Percentiles rank a stretch among this genome's conserved stretches.
phyloP scores from a whole-genome alignment of 768 basidiomycete species.

The Strobilomyces echinocephalus region DNA sequence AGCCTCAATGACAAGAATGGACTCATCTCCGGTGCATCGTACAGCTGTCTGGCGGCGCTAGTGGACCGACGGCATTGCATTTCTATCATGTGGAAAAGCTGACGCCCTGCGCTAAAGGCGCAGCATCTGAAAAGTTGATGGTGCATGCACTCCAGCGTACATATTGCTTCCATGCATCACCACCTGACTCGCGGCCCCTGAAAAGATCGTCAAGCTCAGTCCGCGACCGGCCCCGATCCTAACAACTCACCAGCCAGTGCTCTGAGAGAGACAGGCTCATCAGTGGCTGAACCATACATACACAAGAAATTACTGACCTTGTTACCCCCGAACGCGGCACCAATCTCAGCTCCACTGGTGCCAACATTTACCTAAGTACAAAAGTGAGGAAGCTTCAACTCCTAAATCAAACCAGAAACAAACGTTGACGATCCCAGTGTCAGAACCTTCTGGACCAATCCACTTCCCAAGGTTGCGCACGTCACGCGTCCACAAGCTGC shows the following conservation, averaged over 20 bases:
- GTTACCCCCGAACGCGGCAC: constrained; percentile 91
- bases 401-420: constrained; percentile 23
- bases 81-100: constrained; percentile 54
- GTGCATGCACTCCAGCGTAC: constrained; percentile 91
- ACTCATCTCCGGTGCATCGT: constrained; percentile 12
- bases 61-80: neutral
- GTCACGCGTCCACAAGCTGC: constrained; percentile 87
- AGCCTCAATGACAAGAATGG: constrained; percentile 12
- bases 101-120: constrained; percentile 91
- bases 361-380: constrained; percentile 54
- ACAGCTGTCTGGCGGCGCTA: constrained; percentile 4
- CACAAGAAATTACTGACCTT: constrained; percentile 48
- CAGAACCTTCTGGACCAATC: constrained; percentile 86
- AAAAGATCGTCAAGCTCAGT: constrained; percentile 19
- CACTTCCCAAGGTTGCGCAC: constrained; percentile 82
- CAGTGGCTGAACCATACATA: constrained; percentile 7
- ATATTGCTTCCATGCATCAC: constrained; percentile 98
- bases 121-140: constrained; percentile 85
- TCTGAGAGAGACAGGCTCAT: constrained; percentile 39
- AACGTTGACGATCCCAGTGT: constrained; percentile 91
- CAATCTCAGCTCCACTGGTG: constrained; percentile 69
- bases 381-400: constrained; percentile 3
- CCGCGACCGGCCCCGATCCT: constrained; percentile 3
- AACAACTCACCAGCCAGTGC: constrained; percentile 70
- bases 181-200: constrained; percentile 94